Conservation (phyloP, 1,139 yeast genomes). For the Pichia terricola region DNA sequence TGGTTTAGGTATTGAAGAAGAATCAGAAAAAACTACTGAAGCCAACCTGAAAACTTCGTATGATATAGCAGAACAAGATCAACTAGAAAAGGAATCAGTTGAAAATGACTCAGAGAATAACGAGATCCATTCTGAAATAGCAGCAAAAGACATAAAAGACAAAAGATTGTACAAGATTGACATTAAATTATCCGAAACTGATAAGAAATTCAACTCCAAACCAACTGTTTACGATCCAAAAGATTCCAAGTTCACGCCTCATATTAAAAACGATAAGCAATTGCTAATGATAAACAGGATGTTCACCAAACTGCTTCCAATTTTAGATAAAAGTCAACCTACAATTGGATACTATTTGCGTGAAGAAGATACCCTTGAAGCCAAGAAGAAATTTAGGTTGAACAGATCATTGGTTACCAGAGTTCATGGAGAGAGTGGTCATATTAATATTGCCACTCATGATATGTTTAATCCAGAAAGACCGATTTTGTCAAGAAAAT, state of each 20-base stretch:
- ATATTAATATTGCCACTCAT: slow-evolving; percentile 23
- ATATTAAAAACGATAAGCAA: background rate
- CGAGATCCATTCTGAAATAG: too few relatives aligned
- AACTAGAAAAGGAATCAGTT: too few relatives aligned
- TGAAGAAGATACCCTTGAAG: background rate
- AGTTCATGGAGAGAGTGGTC: slow-evolving; percentile 20
- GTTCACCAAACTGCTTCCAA: slow-evolving; percentile 3
- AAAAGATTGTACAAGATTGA: too few relatives aligned
- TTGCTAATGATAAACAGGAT: slow-evolving; percentile 1
- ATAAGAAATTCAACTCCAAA: too few relatives aligned
- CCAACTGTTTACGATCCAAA: too few relatives aligned
- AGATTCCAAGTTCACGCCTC: background rate
- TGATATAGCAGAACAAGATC: too few relatives aligned
- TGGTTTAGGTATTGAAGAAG: too few relatives aligned
- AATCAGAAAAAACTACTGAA: too few relatives aligned
- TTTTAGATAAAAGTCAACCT: slow-evolving; percentile 5
- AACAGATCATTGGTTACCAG: slow-evolving; percentile 8
- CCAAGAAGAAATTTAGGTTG: background rate
- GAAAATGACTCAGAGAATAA: too few relatives aligned
- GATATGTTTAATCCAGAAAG: slow-evolving; percentile 16
- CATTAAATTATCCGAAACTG: too few relatives aligned
- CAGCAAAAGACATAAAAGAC: too few relatives aligned
- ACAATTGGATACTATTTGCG: slow-evolving; percentile 4
- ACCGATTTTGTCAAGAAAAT: slow-evolving; percentile 35
- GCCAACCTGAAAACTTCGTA: too few relatives aligned